Evolutionary conservation across 2,329 filamentous ascomycete genomes (phyloP).

Genomic region (Leptographium procerum): DNA sequence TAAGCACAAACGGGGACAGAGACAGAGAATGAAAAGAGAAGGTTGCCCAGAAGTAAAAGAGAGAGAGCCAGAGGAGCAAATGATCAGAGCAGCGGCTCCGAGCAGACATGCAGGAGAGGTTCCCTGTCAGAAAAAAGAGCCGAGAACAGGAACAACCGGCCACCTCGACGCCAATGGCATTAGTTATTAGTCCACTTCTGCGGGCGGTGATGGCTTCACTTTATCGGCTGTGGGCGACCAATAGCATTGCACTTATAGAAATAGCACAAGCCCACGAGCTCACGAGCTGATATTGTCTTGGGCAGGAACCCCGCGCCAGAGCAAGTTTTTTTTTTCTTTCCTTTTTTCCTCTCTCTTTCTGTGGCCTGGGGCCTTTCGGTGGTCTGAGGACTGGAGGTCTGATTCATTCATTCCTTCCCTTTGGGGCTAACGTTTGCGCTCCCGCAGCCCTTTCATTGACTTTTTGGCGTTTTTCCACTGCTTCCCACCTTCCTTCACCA

Average conservation of each 20-base stretch:
- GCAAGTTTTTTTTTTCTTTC: not conserved
- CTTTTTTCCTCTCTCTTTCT: too few species aligned
- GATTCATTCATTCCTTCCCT: too few species aligned
- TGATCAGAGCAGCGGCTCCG: not conserved
- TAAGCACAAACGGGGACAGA: not conserved
- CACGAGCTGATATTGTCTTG: not conserved
- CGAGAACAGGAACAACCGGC: too few species aligned
- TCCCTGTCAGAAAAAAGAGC: not conserved
- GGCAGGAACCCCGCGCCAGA: not conserved
- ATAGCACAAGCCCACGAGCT: not conserved
- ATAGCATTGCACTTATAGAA: not conserved
- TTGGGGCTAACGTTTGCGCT: too few species aligned
- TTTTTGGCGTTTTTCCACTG: not conserved
- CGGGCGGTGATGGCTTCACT: not conserved
- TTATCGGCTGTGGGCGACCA: not conserved
- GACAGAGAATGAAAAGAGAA: not conserved
- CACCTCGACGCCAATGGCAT: not conserved
- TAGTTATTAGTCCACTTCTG: not conserved
- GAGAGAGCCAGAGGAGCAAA: not conserved
- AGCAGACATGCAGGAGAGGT: not conserved
- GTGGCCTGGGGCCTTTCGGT: not conserved
- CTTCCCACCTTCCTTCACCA: too few species aligned
- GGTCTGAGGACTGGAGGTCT: not conserved
- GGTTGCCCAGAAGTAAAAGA: not conserved
- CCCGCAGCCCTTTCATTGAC: not conserved